Percentiles rank a stretch among this genome's conserved stretches.
Conservation (phyloP, 768 basidiomycete species). For the Lactifluus pinguis region DNA sequence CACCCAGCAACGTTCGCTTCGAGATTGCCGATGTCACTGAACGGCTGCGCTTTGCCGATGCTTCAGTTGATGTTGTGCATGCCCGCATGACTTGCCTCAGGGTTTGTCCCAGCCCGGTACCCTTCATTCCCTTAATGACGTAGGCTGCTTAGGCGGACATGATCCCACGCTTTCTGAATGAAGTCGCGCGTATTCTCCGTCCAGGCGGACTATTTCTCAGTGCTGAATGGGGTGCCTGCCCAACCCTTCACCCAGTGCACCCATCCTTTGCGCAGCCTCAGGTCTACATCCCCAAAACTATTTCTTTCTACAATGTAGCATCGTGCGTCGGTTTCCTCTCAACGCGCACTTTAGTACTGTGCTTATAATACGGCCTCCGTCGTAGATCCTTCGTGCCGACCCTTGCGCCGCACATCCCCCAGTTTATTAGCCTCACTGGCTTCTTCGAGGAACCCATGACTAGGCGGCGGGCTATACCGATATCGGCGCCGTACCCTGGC, state of each 20-base stretch:
- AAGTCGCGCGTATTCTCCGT: constrained; percentile 55
- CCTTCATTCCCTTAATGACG: constrained; percentile 6
- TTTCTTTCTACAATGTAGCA: constrained; percentile 4
- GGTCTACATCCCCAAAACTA: constrained; percentile 3
- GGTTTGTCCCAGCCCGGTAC: constrained; percentile 33
- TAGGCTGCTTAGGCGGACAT: constrained; percentile 40
- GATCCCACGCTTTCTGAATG: constrained; percentile 44
- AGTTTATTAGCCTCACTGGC: background rate
- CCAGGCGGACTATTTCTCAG: constrained; percentile 65
- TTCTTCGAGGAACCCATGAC: constrained; percentile 6
- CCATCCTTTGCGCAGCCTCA: background rate
- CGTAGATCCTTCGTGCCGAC: constrained; percentile 2
- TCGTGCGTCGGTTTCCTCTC: background rate
- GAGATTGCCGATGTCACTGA: constrained; percentile 52
- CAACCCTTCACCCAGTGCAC: constrained; percentile 21
- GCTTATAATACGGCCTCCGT: background rate
- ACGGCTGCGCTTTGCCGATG: constrained; percentile 41
- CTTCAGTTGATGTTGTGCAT: constrained; percentile 60
- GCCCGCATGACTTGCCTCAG: constrained; percentile 51
- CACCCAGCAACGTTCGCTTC: constrained; percentile 51
- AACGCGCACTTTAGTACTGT: background rate
- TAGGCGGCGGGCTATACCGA: constrained; percentile 15
- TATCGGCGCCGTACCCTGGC: background rate
- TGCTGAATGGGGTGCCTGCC: constrained; percentile 46
- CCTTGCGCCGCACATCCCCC: constrained; percentile 5